Percentiles rank a stretch among this genome's conserved stretches.
Evolutionary conservation across 2,329 filamentous ascomycete species (phyloP).

Genomic region (Ceratocystis cacaofunesta): DNA sequence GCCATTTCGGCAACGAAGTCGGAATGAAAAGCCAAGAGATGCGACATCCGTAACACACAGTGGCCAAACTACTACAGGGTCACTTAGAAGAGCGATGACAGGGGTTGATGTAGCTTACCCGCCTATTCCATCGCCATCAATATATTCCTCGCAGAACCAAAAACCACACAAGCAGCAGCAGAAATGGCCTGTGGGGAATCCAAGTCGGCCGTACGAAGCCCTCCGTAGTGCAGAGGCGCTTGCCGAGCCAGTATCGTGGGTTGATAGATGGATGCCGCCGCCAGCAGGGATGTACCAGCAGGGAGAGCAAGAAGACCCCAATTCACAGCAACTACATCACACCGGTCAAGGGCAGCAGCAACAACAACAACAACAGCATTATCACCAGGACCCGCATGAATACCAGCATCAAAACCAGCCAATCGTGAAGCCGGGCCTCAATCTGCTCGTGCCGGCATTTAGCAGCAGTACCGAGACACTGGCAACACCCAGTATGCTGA

Average conservation of each 20-base stretch:
- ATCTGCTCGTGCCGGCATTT: slow-evolving; percentile 15
- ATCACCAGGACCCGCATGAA: neutral
- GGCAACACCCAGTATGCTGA: slow-evolving; percentile 12
- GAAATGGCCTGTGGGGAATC: neutral
- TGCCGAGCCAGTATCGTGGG: slow-evolving; percentile 13
- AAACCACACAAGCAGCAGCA: neutral
- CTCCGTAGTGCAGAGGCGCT: slow-evolving; percentile 12
- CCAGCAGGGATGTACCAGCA: neutral
- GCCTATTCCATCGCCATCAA: slow-evolving; percentile 12
- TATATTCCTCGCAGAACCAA: slow-evolving; percentile 12
- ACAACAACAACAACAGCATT: neutral
- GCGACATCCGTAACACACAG: neutral
- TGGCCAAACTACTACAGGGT: neutral
- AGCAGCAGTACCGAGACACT: slow-evolving; percentile 15
- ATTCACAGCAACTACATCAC: no score
- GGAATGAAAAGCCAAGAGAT: neutral
- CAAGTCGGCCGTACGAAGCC: slow-evolving; percentile 10
- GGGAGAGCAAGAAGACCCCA: neutral
- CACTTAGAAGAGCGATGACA: slow-evolving; percentile 3
- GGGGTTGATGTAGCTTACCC: slow-evolving; percentile 11
- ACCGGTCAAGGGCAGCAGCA: neutral
- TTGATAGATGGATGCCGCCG: slow-evolving; percentile 16
- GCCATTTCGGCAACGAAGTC: neutral
- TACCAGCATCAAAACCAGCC: neutral
- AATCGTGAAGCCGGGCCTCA: slow-evolving; percentile 7